Base-by-base conservation (phyloP, 192 early-diverging fungal genomes). In the Blastocladiella britannica region DNA sequence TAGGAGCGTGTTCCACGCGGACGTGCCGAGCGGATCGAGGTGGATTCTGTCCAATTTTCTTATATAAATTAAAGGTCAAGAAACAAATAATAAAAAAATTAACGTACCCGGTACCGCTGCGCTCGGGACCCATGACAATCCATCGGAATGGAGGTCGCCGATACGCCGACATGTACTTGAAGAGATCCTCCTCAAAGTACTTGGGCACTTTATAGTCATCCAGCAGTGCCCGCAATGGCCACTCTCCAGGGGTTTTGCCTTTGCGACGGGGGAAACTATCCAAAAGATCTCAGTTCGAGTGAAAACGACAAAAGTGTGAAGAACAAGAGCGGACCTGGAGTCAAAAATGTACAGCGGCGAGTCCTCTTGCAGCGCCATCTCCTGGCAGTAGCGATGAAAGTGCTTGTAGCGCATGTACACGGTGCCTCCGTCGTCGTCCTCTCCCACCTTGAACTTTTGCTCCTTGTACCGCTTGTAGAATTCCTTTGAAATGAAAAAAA, bases 291-390 rank as follows among this genome's bases (percentile, higher is more conserved):
- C 27, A 18, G n/a, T 28, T 23, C 27, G 22, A 29, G 9, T 12
- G 22, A 53, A n/a, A n/a, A n/a, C n/a, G n/a, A n/a, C n/a, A n/a
- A n/a, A n/a, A n/a, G n/a, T n/a, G n/a, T n/a, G n/a, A n/a, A n/a
- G n/a, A n/a, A n/a, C n/a, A 12, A 66, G 78, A 18, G 70, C 77
- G 58, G 83, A 87, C 20, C 70, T 72, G 51, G 75, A 71, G 52
- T 89, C 86, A 64, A 89, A 89, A 47, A 87, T 86, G 58, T 89
- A 89, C 18, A 89, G 69, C 9, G 85, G 85, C 4, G 74, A 78
- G 58, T 87, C 85, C 57, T 87, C 85, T 29, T 68, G 61, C 28
- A 59, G 59, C 2, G 64, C 74, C 28, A 67, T 74, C 18, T 64
- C 59, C 27, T 66, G 58, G 4, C 69, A 70, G 56, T 80, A 82